Percentiles rank a stretch among this genome's conserved stretches.
These are phyloP conservation scores for Neckera pumila DNA, from an alignment of 225 moss, liverwort and hornwort species.

Conservation along the genomic window DNA sequence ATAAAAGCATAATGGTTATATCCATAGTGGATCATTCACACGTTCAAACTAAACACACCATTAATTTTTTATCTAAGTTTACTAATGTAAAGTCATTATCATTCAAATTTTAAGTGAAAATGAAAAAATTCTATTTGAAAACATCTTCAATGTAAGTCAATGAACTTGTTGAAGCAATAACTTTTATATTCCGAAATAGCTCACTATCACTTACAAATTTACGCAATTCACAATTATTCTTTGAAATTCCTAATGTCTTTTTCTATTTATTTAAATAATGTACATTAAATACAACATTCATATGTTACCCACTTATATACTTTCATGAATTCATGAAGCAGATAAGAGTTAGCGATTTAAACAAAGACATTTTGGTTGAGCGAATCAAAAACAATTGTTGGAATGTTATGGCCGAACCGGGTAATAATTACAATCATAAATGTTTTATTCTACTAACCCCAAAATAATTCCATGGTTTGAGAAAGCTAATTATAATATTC, in stretches of 20 bases:
- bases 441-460: rapidly evolving
- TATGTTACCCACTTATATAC: background rate
- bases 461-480: background rate
- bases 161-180: background rate
- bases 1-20: background rate
- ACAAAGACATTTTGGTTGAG: constrained; percentile 59
- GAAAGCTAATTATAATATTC: background rate
- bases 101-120: background rate
- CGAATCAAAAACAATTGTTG: constrained; percentile 63
- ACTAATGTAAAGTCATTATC: background rate
- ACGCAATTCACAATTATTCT: background rate
- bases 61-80: background rate
- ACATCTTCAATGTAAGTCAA: background rate
- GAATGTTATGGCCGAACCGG: constrained; percentile 48
- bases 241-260: background rate
- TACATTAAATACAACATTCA: too few relatives aligned
- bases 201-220: background rate
- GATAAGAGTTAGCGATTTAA: constrained; percentile 43
- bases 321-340: background rate
- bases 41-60: background rate
- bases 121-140: rapidly evolving
- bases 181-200: background rate
- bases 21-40: background rate
- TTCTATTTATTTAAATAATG: too few relatives aligned
- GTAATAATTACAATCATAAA: background rate